Base-by-base conservation (phyloP, 208 protist species). In the Porcisia deanei region DNA sequence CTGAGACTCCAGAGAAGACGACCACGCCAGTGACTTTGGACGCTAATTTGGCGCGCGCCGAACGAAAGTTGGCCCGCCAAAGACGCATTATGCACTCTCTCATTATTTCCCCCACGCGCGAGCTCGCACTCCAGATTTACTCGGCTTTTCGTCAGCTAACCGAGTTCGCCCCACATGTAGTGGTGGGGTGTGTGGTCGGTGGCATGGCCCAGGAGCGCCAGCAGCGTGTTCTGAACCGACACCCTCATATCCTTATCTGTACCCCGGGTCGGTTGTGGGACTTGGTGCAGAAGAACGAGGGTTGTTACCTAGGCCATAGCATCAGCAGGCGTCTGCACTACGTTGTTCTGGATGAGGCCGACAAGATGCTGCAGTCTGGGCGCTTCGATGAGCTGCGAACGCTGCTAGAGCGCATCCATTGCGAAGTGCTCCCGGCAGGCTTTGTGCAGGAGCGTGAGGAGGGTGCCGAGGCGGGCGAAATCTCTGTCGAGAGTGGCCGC, bases 321-420 rank as follows among this genome's bases (percentile, higher is more conserved):
- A 94, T 98, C 53, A 94, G 91, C 61, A 91, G 99, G 20, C 91
- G 90, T 25, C 88, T 97, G 76, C 67, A 77, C 65, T 99, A 94
- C 83, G 84, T 99, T 0, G 97, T 99, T 9, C 88, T 99, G 6
- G 99, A 99, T 85, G 99, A 99, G 86, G 99, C 98, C 0, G 99
- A 99, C 77, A 90, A 98, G 72, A 98, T 99, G 92, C 95, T 99
- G 80, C 98, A 99, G 79, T 95, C 89, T 10, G 92, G 91, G 71
- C 98, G 97, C 71, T 99, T 99, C 77, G 97, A 99, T 41, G 96
- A 99, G 81, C 95, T 99, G 85, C 94, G 91, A 59, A 92, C 97
- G 75, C 99, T 99, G 83, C 78, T 99, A 34, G 92, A 98, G 76
- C 83, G 99, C 67, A 95, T 99, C 58, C 99, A 99, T 73, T 89